Evolutionary conservation across 176 grass and related monocot genomes (phyloP).

Genomic region (Panicum miliaceum): DNA sequence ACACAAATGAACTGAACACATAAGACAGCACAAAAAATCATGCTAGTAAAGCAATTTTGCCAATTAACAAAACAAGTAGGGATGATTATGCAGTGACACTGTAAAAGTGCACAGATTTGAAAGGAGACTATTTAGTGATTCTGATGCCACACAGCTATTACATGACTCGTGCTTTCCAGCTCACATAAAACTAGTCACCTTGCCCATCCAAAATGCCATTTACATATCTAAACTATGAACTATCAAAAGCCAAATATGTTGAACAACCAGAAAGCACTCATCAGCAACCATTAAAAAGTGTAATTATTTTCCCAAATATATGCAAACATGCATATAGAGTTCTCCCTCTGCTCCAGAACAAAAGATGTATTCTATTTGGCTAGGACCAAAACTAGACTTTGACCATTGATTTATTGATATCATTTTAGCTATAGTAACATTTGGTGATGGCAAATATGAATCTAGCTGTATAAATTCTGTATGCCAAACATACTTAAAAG

Average conservation of each 20-base stretch:
- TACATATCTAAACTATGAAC: too few relatives aligned
- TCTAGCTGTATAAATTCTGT: background rate
- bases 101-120: background rate
- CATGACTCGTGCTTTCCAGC: background rate
- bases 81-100: background rate
- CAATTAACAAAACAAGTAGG: background rate
- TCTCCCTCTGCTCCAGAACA: background rate
- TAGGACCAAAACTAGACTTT: background rate
- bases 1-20: background rate
- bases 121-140: background rate
- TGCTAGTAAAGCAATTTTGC: background rate
- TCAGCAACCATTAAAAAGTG: background rate
- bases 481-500: too few relatives aligned
- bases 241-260: background rate
- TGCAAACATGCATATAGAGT: background rate
- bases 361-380: background rate
- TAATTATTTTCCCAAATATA: background rate
- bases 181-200: background rate
- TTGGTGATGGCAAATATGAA: background rate
- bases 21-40: background rate
- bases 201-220: too few relatives aligned
- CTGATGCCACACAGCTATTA: background rate
- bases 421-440: background rate
- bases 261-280: background rate
- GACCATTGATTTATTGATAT: background rate